Percentiles rank a stretch among this genome's conserved stretches.
Evolutionary conservation across 805 yeast species (phyloP).

Genomic region (Ascoidea rubescens): DNA sequence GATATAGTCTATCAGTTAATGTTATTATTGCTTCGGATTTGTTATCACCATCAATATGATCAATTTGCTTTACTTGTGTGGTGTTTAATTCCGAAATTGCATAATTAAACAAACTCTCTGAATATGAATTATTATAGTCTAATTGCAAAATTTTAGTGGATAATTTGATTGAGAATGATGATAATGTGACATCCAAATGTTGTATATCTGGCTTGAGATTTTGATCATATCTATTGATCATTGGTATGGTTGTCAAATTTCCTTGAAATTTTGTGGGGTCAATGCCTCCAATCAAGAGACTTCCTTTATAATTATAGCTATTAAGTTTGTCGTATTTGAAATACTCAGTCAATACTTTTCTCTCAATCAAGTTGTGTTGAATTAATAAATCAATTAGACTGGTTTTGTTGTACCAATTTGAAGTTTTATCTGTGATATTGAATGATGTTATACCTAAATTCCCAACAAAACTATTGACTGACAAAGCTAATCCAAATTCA

Average conservation of each 20-base stretch:
- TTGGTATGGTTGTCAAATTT: not conserved
- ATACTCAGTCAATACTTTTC: not conserved
- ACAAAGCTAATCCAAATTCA: constrained; percentile 7
- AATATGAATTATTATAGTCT: too few species aligned
- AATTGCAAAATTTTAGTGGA: too few species aligned
- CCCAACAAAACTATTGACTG: constrained; percentile 15
- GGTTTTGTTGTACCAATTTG: constrained; percentile 3
- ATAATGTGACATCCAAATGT: not conserved
- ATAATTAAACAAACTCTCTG: too few species aligned
- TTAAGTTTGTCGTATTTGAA: not conserved
- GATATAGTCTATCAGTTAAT: not conserved
- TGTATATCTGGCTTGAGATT: not conserved
- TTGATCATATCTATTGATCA: not conserved
- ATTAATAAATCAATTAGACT: not conserved
- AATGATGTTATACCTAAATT: constrained; percentile 13
- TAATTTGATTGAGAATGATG: not conserved
- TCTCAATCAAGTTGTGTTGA: too few species aligned
- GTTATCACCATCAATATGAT: too few species aligned
- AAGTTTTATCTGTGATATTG: not conserved
- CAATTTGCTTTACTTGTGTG: too few species aligned
- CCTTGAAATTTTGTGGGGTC: not conserved
- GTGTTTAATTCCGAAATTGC: too few species aligned
- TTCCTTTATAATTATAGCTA: not conserved
- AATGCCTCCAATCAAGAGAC: not conserved
- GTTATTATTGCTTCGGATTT: not conserved